Evolutionary conservation across 2,329 filamentous ascomycete genomes (phyloP), one percentile per base, ranked within the genome.

Genomic region (Fusarium redolens): DNA sequence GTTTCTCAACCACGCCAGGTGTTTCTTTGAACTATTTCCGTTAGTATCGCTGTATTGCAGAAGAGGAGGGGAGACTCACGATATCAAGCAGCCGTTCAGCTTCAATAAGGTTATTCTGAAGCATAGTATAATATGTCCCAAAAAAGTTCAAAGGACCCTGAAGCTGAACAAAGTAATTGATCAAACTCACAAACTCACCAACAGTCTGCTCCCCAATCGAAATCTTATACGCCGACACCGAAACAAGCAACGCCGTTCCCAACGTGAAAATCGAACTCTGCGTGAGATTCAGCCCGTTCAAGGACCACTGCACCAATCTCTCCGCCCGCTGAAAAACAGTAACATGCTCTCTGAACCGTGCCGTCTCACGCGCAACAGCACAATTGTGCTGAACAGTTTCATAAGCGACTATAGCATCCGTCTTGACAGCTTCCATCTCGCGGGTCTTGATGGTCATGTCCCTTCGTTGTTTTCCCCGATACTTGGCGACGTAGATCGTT

Each of bases 361-460:
- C 83, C 45, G 89, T 89, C 75, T 91, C 89, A 68, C 88, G 86
- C 3, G 81, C 81, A 68, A 91, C 87, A 22, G 89, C 89, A 71
- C 90, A 90, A 81, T 91, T 91, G 77, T 91, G 90, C 72, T 91
- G 90, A 48, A 91, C 89, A 3, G 89, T 91, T 68, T 86, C 85
- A 64, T 85, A 87, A 0, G 85, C 84, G 73, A 86, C 80, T 45
- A 87, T 83, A 5, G 85, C 82, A 72, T 87, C 85, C 2, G 82
- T 86, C 81, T 85, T 85, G 65, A 83, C 80, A 11, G 85, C 85
- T 48, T 87, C 85, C 84, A 86, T 85, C 66, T 87, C 85, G 7
- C 85, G 82, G 7, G 79, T 80, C 67, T 84, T 82, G 11, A 73
- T 79, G 0, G 82, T 80, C 84, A 86, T 86, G 28, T 85, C 82